Evolutionary conservation across 1,284 basidiomycete genomes (phyloP).

Genomic region (Amylostereum chailletii): DNA sequence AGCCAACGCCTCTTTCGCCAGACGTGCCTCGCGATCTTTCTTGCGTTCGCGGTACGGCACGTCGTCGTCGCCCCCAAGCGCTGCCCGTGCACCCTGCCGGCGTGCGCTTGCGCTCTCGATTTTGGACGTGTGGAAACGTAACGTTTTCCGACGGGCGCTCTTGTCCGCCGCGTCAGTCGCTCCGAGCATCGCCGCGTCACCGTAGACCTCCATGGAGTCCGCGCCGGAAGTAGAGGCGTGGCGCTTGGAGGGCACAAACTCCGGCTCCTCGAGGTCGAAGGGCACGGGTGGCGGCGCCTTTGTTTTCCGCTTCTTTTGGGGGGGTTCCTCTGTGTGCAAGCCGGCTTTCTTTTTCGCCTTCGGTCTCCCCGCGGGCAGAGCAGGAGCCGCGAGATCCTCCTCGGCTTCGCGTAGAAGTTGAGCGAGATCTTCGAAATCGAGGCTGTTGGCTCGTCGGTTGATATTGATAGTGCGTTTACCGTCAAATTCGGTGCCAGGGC

Average conservation of each 20-base stretch:
- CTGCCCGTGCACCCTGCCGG: conserved; percentile 56
- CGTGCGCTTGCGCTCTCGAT: conserved; percentile 70
- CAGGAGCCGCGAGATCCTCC: conserved; percentile 1
- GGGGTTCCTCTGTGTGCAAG: conserved; percentile 10
- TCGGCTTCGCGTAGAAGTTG: conserved; percentile 47
- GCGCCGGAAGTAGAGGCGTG: conserved; percentile 11
- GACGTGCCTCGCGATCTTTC: conserved; percentile 47
- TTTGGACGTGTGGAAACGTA: conserved; percentile 83
- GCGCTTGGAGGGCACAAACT: conserved; percentile 38
- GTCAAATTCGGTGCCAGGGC: conserved; percentile 10
- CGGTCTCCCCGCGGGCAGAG: conserved; percentile 14
- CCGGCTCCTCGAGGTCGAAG: conserved; percentile 71
- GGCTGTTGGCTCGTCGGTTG: conserved; percentile 15
- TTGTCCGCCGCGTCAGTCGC: conserved; percentile 77
- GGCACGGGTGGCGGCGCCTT: conserved; percentile 21
- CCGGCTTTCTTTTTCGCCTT: conserved; percentile 16
- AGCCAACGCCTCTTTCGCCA: conserved; percentile 39
- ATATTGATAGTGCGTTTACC: conserved; percentile 14
- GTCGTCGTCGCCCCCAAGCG: conserved; percentile 81
- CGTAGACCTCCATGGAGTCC: conserved; percentile 49
- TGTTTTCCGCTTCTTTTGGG: conserved; percentile 33
- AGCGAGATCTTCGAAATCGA: conserved; percentile 48
- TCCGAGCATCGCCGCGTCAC: conserved; percentile 67
- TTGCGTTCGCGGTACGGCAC: conserved; percentile 69
- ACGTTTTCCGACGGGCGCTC: conserved; percentile 62